phyloP scores from a whole-genome alignment of 257 asterid species.

The Cinchona pubescens region DNA sequence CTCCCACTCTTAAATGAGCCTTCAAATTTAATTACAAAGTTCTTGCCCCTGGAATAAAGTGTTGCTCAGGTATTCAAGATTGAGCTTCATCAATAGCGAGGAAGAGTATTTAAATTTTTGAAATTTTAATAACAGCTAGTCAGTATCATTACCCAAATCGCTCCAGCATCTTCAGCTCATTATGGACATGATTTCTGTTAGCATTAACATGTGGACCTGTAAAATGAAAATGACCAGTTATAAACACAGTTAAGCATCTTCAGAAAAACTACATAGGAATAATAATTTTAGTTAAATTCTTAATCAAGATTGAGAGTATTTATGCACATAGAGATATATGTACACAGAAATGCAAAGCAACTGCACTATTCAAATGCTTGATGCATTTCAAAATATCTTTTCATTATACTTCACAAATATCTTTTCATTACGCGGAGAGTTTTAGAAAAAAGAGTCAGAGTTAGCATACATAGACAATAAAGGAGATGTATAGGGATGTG shows the following conservation, averaged over 20 bases:
- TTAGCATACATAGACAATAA: too few species aligned
- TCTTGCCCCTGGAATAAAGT: conserved; percentile 65
- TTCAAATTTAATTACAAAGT: conserved; percentile 73
- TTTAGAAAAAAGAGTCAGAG: too few species aligned
- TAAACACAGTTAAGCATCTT: background rate
- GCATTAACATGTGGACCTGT: conserved; percentile 90
- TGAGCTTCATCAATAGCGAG: conserved; percentile 16
- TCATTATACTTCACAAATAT: background rate
- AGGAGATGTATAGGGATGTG: too few species aligned
- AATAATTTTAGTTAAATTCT: background rate
- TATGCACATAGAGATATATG: background rate
- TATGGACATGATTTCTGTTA: conserved; percentile 60
- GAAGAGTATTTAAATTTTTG: background rate
- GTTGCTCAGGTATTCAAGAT: conserved; percentile 11
- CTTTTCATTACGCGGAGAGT: too few species aligned
- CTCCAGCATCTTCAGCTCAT: conserved; percentile 91
- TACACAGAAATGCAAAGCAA: background rate
- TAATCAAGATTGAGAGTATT: background rate
- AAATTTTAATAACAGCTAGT: background rate
- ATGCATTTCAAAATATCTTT: background rate
- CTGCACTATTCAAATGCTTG: background rate
- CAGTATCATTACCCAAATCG: conserved; percentile 65
- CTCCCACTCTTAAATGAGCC: conserved; percentile 62
- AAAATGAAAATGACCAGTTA: conserved; percentile 19
- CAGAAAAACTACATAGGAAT: background rate